Evolutionary conservation across 129 eudicot species (phyloP), one percentile per base, ranked within the genome.

Genomic region (Helianthus annuus): DNA sequence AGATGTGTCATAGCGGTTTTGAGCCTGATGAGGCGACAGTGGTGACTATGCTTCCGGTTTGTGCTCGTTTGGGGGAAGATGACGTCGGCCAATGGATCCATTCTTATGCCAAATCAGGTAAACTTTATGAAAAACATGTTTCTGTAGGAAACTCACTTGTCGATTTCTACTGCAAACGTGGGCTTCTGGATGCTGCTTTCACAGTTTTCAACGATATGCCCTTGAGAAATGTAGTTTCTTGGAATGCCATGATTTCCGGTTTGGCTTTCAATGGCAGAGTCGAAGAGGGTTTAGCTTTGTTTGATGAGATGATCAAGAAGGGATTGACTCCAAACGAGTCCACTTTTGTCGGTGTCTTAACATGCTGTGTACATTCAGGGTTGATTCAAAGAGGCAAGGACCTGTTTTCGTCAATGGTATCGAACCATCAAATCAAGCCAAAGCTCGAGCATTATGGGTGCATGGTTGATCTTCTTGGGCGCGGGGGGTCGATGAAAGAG

Each of bases 381-480:
- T 73, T 85, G 67, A 61, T 89, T 34, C 77, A 92, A 73, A 92
- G 74, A 75, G 98, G 98, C 16, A 70, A 83, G 16, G 84, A 79
- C 15, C 48, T 85, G 52, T 92, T 92, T 71, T 51, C 75, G 71
- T 83, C 79, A 11, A 92, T 89, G 95, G 75, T 48, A 4, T 14
- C 12, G 7, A 57, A 62, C 60, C 63, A 84, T 76, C 48, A 78
- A 58, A n/a, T 92, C 11, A 58, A 81, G 49, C 95, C 88, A 13
- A 85, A 83, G 48, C 84, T 87, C 3, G 98, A 87, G 91, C 98
- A 92, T 75, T 92, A 92, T 63, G 98, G 98, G 57, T 92, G 96
- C 77, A 83, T 92, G 94, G 89, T 81, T 64, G 98, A 92, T 79
- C 89, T 92, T 66, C 86, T 92, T 68, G 96, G 98, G 53, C 95